phyloP scores from a whole-genome alignment of 164 flowering plant species.

The Umbilicus rupestris region DNA sequence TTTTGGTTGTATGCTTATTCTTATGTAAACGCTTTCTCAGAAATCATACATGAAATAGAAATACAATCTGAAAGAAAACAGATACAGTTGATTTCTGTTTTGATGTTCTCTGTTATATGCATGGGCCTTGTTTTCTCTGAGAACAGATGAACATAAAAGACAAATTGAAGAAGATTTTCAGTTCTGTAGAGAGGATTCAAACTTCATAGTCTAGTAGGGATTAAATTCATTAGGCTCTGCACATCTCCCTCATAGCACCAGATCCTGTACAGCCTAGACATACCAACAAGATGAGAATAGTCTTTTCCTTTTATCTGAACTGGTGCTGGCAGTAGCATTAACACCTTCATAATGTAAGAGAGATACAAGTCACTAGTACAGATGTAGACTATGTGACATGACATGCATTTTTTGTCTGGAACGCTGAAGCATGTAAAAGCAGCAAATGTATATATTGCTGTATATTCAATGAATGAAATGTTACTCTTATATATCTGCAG shows the following conservation, averaged over 20 bases:
- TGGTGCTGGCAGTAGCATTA: background rate
- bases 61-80: background rate
- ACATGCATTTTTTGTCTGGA: slow-evolving; percentile 2
- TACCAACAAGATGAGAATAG: background rate
- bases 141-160: background rate
- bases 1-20: background rate
- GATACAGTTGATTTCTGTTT: background rate
- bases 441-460: too few species aligned
- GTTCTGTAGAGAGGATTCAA: background rate
- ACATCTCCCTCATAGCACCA: slow-evolving; percentile 1
- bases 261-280: background rate
- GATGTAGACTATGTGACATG: slow-evolving; percentile 7
- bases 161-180: background rate
- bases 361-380: background rate
- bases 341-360: background rate
- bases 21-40: background rate
- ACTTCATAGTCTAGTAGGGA: background rate
- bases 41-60: background rate
- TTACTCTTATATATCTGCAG: background rate
- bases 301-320: background rate
- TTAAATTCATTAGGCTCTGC: background rate
- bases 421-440: background rate
- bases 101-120: background rate
- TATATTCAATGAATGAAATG: too few species aligned
- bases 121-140: background rate